Evolutionary conservation across 2,329 filamentous ascomycete species (phyloP), one percentile per base, ranked within the genome.

Genomic region (Xylaria sp.): DNA sequence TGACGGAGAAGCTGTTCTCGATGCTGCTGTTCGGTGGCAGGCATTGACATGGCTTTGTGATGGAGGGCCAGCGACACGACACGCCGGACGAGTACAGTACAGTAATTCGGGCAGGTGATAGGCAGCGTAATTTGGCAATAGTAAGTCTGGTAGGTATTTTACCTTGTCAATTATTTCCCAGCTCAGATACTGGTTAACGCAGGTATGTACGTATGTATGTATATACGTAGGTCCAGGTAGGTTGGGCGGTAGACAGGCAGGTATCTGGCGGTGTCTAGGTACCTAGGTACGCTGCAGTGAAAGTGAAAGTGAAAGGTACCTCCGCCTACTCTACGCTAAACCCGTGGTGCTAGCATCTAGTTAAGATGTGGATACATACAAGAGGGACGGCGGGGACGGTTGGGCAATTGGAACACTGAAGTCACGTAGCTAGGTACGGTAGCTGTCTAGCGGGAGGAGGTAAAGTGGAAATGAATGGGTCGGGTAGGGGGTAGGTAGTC

Each of bases 1-100:
- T 71, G 68, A 68, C 70, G 70, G 67, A 63, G 75, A 71, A 57
- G 78, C 75, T 65, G 61, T 30, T 69, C 66, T 30, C 64, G 78
- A 73, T 71, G 78, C 72, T 70, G 70, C 61, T 75, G 68, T 57
- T 72, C 70, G 42, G 72, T 69, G 66, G 71, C 69, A 68, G 73
- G 55, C 63, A 76, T 76, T 69, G 78, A 77, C 78, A 81, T 81
- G 72, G 75, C 75, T 73, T 64, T 69, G 64, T 60, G 57, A 67
- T 57, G 57, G 50, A 67, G 61, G 45, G 58, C 64, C 60, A 64
- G 68, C 61, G 62, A 69, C 62, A 59, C 61, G 59, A 64, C 57
- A 71, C 66, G 63, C 65, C 55, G 54, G 61, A 24, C 65, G 34
- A n/a, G 42, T 17, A 47, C 62, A 67, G 67, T 48, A 51, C 54